phyloP scores from a whole-genome alignment of 805 yeast species.

The Candida verbasci region DNA sequence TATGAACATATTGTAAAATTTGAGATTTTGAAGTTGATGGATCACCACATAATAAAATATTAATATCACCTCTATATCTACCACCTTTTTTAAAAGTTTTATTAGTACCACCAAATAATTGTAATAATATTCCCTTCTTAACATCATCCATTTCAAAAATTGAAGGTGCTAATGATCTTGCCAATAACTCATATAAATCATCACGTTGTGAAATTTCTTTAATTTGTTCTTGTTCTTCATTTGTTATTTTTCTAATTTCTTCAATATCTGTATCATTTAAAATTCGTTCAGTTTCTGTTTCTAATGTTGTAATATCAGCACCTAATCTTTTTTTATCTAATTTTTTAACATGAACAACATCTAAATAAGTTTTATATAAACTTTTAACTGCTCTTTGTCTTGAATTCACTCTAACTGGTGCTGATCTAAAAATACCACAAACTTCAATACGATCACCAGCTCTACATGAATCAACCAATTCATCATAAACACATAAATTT shows the following conservation, averaged over 20 bases:
- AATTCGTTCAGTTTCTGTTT: conserved; percentile 42
- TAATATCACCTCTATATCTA: conserved; percentile 92
- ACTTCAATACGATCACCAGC: conserved; percentile 97
- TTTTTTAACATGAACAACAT: conserved; percentile 89
- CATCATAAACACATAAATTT: conserved; percentile 91
- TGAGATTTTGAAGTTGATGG: conserved; percentile 98
- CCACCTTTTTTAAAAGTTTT: conserved; percentile 89
- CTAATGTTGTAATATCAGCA: conserved; percentile 66
- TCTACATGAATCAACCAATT: conserved; percentile 86
- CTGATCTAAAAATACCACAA: conserved; percentile 90
- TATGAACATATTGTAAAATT: conserved; percentile 88
- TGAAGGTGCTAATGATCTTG: conserved; percentile 95
- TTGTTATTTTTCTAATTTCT: conserved; percentile 65
- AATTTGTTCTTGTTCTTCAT: conserved; percentile 65
- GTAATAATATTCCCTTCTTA: conserved; percentile 89
- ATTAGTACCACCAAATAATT: conserved; percentile 93
- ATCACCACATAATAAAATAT: conserved; percentile 90
- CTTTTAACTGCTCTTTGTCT: conserved; percentile 79
- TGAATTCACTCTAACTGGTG: conserved; percentile 85
- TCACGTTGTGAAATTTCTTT: conserved; percentile 57
- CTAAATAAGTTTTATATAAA: conserved; percentile 87
- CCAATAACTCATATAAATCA: conserved; percentile 79
- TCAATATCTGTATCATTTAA: conserved; percentile 71
- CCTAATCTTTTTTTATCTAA: conserved; percentile 79
- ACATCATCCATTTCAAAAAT: conserved; percentile 96